These are phyloP conservation scores for Botrytis aclada DNA, from an alignment of 2,329 filamentous ascomycete genomes.

Conservation along the genomic window DNA sequence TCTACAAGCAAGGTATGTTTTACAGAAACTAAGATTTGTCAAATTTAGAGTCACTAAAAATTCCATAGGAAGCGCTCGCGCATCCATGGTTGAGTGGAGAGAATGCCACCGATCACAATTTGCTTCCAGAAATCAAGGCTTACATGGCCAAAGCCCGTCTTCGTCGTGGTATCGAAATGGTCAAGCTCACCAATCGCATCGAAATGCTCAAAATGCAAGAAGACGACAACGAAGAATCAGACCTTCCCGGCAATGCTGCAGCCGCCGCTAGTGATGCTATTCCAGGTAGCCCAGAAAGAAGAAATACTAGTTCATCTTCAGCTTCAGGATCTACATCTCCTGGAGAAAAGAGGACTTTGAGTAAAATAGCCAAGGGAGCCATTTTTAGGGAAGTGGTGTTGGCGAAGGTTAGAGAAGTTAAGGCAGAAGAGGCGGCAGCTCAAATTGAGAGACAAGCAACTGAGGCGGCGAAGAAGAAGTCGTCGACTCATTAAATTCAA, in stretches of 20 bases:
- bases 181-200: constrained; percentile 95
- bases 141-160: constrained; percentile 91
- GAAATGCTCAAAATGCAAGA: constrained; percentile 91
- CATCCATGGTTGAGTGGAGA: constrained; percentile 90
- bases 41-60: constrained; percentile 21
- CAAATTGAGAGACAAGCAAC: constrained; percentile 50
- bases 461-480: constrained; percentile 33
- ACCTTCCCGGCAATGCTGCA: constrained; percentile 53
- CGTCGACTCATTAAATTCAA: constrained; percentile 23
- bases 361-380: constrained; percentile 56
- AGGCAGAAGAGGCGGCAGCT: constrained; percentile 74
- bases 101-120: constrained; percentile 90
- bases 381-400: constrained; percentile 95
- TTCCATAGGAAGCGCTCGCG: constrained; percentile 65
- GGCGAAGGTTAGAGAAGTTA: constrained; percentile 89
- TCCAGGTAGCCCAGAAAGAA: constrained; percentile 26
- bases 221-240: constrained; percentile 76
- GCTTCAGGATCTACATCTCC: constrained; percentile 21
- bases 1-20: constrained; percentile 67
- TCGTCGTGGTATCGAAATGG: constrained; percentile 88
- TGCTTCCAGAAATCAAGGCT: constrained; percentile 93
- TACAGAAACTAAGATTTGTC: neutral
- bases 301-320: constrained; percentile 20
- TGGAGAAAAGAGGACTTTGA: constrained; percentile 44
- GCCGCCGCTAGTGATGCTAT: constrained; percentile 52